Conservation (phyloP, 768 basidiomycete genomes). For the Clathrus columnatus region DNA sequence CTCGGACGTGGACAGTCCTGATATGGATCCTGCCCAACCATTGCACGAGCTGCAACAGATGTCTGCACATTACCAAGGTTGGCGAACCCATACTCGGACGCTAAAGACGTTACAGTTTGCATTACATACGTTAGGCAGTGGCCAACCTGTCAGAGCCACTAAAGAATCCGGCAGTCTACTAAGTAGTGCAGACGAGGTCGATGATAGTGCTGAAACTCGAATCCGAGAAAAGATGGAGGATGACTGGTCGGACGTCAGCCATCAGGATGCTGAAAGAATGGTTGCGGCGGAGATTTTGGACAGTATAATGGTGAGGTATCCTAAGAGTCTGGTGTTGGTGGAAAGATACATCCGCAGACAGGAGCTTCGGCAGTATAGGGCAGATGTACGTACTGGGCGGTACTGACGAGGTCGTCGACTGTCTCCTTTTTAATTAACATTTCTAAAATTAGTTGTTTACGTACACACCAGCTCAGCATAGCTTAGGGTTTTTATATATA, state of each 20-base stretch:
- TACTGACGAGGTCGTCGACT: no score
- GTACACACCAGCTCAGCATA: no score
- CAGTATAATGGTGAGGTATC: slow-evolving; percentile 42
- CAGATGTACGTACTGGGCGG: no score
- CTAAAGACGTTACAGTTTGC: slow-evolving; percentile 40
- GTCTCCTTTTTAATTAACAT: no score
- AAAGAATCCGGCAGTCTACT: slow-evolving; percentile 5
- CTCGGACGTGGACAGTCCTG: slow-evolving; percentile 19
- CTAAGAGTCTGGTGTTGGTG: slow-evolving; percentile 31
- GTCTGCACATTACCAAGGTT: slow-evolving; percentile 53
- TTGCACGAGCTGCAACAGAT: slow-evolving; percentile 55
- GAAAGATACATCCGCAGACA: slow-evolving; percentile 14
- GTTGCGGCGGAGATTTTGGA: slow-evolving; percentile 34
- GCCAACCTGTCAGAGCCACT: slow-evolving; percentile 39
- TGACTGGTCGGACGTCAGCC: neutral
- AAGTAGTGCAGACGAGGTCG: neutral
- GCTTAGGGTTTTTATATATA: no score
- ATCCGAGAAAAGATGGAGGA: slow-evolving; percentile 18
- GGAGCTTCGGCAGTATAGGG: neutral
- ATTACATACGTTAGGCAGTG: slow-evolving; percentile 40
- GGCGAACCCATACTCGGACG: slow-evolving; percentile 52
- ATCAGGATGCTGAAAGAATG: slow-evolving; percentile 16
- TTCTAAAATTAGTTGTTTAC: no score
- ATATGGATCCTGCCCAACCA: slow-evolving; percentile 46
- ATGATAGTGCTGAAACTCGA: slow-evolving; percentile 6